phyloP scores from a whole-genome alignment of 176 grass and related monocot species.

The Oryza australiensis region DNA sequence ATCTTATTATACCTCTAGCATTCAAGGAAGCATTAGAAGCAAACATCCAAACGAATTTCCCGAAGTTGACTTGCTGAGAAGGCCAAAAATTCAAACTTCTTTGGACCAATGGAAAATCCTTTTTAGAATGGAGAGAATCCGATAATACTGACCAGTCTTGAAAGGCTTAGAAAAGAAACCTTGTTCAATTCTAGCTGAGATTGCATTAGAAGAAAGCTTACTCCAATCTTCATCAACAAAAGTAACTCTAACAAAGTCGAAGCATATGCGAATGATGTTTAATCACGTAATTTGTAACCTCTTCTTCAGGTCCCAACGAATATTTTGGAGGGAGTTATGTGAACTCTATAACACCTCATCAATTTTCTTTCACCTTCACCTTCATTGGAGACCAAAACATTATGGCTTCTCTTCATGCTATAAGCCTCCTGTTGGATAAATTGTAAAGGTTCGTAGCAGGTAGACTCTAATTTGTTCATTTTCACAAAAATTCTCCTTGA shows the following conservation, averaged over 20 bases:
- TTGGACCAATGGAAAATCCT: constrained; percentile 71
- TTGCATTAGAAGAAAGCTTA: constrained; percentile 74
- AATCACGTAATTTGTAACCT: constrained; percentile 92
- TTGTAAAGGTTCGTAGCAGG: constrained; percentile 74
- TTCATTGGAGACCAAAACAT: constrained; percentile 36
- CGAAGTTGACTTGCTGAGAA: constrained; percentile 99
- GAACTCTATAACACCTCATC: constrained; percentile 79
- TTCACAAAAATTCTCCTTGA: constrained; percentile 70
- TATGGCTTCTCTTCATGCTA: constrained; percentile 41
- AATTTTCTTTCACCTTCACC: constrained; percentile 46
- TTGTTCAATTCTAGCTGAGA: constrained; percentile 67
- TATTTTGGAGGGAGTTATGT: constrained; percentile 87
- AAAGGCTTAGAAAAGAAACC: constrained; percentile 64
- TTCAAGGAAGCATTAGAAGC: constrained; percentile 72
- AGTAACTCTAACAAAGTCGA: constrained; percentile 92
- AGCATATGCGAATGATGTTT: constrained; percentile 59
- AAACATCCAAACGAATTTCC: constrained; percentile 99
- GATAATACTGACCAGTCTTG: constrained; percentile 73
- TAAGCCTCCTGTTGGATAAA: constrained; percentile 63
- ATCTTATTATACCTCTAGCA: constrained; percentile 73
- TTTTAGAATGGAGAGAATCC: constrained; percentile 80
- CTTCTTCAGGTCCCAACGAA: constrained; percentile 87
- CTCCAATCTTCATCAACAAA: constrained; percentile 98
- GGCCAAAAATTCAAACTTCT: constrained; percentile 95
- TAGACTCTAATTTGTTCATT: constrained; percentile 73